Evolutionary conservation across 2,329 filamentous ascomycete species (phyloP).

Genomic region (Fonsecaea pedrosoi): DNA sequence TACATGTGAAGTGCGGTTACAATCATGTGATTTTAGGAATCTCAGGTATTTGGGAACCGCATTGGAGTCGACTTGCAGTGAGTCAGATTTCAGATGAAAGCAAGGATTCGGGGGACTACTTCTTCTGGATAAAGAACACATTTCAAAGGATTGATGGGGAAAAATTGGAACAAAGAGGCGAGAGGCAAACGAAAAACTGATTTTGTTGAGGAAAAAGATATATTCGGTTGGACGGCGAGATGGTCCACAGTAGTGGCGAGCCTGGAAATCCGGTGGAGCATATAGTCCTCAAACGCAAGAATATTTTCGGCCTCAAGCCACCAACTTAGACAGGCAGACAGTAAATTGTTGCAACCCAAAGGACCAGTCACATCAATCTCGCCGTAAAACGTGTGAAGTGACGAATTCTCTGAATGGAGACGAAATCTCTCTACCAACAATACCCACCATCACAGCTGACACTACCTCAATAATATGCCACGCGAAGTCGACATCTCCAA

Average conservation of each 20-base stretch:
- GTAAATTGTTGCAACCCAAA: not conserved
- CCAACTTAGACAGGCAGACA: not conserved
- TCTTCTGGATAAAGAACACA: not conserved
- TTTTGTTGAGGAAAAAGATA: not conserved
- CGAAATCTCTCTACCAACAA: not conserved
- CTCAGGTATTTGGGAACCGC: not conserved
- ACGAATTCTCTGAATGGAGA: not conserved
- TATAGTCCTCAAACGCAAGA: not conserved
- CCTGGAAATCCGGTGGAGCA: not conserved
- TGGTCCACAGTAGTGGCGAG: not conserved
- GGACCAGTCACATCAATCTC: conserved; percentile 6
- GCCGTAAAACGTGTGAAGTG: not conserved
- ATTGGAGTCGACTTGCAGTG: not conserved
- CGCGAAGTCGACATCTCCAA: conserved; percentile 89
- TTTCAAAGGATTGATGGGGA: not conserved
- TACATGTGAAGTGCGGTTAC: conserved; percentile 9
- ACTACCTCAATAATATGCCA: conserved; percentile 67
- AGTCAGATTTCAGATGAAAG: not conserved
- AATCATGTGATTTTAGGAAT: conserved; percentile 4
- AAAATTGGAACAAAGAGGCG: not conserved
- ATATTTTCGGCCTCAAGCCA: not conserved
- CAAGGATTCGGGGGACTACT: not conserved
- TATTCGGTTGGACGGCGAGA: not conserved
- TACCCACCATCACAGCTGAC: not conserved
- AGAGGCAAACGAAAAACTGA: not conserved